Base-by-base conservation (phyloP, 352 stramenopile species). In the Pythium dissotocum region DNA sequence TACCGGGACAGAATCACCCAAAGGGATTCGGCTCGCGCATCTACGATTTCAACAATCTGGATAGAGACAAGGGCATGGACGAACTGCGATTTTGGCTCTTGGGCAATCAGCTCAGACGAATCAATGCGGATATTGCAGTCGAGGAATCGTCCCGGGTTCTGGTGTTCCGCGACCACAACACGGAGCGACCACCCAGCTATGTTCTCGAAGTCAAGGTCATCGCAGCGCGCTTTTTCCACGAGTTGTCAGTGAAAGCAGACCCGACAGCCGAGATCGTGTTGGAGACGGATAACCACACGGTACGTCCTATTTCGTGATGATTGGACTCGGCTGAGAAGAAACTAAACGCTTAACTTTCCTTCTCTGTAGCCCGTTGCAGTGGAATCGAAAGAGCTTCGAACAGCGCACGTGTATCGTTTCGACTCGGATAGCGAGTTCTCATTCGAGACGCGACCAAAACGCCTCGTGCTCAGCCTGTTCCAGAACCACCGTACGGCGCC, bases 31-130 rank as follows among this genome's bases (percentile, higher is more conserved):
- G 80, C 1, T 88, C 83, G 26, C 80, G 87, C 12, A 72, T 96
- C 32, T 96, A 93, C 62, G 88, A 96, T 65, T 96, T 96, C 51
- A 86, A 87, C 12, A 90, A 94, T 60, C 54, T 96, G 52, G 88
- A 96, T 60, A 70, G 83, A 33, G 85, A 96, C 28, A 83, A 83
- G 58, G 83, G 85, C 33, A 82, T 89, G 18, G 83, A 91, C 21
- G 83, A 83, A 1, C 68, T 95, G 18, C 87, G 82, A 1, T 91
- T 89, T 28, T 81, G 80, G 61, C 68, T 94, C 28, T 87, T 90
- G 46, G 86, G 84, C 14, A 90, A 89, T 54, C 81, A 89, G 58
- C 67, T 88, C 7, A 79, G 79, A 51, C 82, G 65, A 28, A 83
- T 96, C 0, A 81, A 84, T 4, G 88, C 85, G 4, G 85, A 94